A percentile compares a stretch with the other conserved stretches of the same genome.
phyloP scores from a whole-genome alignment of 352 stramenopile genomes.

The Peronospora destructor region DNA sequence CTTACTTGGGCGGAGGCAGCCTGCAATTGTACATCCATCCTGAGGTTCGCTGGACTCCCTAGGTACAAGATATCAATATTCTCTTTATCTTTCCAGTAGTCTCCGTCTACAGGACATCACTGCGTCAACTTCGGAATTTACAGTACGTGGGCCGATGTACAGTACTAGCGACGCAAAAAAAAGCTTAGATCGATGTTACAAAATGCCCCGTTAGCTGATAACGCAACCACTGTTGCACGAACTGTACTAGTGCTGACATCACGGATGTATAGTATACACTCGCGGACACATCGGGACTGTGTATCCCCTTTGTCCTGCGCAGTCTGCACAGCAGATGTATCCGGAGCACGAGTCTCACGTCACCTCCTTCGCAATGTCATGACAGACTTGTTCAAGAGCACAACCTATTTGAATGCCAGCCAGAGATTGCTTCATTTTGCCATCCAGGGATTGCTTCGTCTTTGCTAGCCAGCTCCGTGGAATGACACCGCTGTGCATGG shows the following conservation, averaged over 20 bases:
- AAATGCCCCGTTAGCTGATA: conserved; percentile 5
- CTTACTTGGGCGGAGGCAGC: too few species aligned
- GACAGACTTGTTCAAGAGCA: conserved; percentile 17
- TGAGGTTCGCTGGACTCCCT: background rate
- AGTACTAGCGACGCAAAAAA: conserved; percentile 5
- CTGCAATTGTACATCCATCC: background rate
- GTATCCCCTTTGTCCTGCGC: conserved; percentile 5
- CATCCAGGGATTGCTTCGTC: too few species aligned
- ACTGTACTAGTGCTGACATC: background rate
- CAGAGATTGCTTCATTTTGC: background rate
- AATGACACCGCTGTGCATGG: background rate
- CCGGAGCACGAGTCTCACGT: conserved; percentile 10
- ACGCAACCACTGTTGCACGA: too few species aligned
- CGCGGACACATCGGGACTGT: background rate
- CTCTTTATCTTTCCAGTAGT: background rate
- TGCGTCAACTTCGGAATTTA: too few species aligned
- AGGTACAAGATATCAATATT: background rate
- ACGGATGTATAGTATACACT: too few species aligned
- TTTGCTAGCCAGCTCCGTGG: background rate
- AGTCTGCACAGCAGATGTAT: too few species aligned
- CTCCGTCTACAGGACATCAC: conserved; percentile 4
- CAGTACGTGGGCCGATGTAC: too few species aligned
- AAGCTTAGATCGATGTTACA: conserved; percentile 22
- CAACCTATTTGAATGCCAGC: conserved; percentile 14
- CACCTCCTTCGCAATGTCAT: conserved; percentile 13